Base-by-base conservation (phyloP, 768 basidiomycete genomes). In the Omphalotus guepiniiformis region DNA sequence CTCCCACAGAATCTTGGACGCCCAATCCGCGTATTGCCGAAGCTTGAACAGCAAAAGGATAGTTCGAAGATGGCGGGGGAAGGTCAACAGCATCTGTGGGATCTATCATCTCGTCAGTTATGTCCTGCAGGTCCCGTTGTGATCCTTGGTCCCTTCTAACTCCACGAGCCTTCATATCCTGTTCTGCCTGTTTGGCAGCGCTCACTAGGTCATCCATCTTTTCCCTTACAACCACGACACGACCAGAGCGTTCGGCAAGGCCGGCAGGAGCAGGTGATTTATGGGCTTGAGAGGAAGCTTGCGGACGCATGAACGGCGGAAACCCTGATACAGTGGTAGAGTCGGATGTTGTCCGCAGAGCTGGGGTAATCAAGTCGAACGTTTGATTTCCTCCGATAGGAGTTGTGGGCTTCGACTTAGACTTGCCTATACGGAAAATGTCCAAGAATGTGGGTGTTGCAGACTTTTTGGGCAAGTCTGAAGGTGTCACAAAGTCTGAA, bases 71-170 rank as follows among this genome's bases (percentile, higher is more conserved):
- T 6, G 80, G 83, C 4, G 74, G 81, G 0, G 89, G 89, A 27
- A 91, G 60, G 58, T 92, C 89, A 28, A 92, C 88, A 21, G 76
- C 77, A 57, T 91, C 90, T 21, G 89, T 92, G 9, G 89, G 89
- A 64, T 92, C 89, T 55, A 91, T 82, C 45, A 86, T 73, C 55
- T 81, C 70, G 58, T 80, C 75, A 62, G 56, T 49, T 64, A 60
- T 51, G 64, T 66, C 35, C 58, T 61, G 43, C 64, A 65, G 50
- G 18, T 23, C 19, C 12, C 46, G 46, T 32, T 73, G 70, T n/a
- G 70, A 64, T 25, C 59, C 72, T 49, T 74, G 68, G 49, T 79
- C 79, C 42, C 70, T 63, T 45, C 69, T 64, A 27, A 69, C 69
- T 16, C 71, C 75, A 19, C 79, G 78, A 26, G 69, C 59, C 55